phyloP scores from a whole-genome alignment of 495 filamentous ascomycete species.

The Tuber brumale region DNA sequence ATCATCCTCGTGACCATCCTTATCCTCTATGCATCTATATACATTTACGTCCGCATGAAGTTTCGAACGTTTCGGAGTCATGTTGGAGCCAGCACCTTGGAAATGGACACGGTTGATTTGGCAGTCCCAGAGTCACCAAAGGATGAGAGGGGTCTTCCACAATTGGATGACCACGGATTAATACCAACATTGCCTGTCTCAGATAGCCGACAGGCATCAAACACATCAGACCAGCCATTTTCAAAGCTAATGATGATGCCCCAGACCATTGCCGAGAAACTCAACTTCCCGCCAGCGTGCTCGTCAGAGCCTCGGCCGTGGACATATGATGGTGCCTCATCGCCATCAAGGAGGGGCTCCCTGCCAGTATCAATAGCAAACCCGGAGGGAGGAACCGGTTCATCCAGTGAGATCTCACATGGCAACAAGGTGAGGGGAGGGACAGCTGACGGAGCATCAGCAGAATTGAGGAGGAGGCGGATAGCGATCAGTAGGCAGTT shows the following conservation, averaged over 20 bases:
- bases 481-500: conserved; percentile 59
- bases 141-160: conserved; percentile 26
- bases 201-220: conserved; percentile 41
- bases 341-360: conserved; percentile 31
- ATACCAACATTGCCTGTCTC: conserved; percentile 33
- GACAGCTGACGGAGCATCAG: conserved; percentile 23
- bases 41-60: conserved; percentile 56
- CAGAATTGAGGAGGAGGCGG: conserved; percentile 40
- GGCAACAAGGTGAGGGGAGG: conserved; percentile 16
- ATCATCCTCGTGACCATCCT: conserved; percentile 57
- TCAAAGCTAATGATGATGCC: conserved; percentile 34
- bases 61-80: conserved; percentile 44
- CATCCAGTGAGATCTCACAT: conserved; percentile 6
- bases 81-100: conserved; percentile 38
- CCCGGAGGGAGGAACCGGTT: conserved; percentile 12
- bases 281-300: conserved; percentile 35
- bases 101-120: conserved; percentile 40
- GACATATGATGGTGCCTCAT: conserved; percentile 30
- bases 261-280: conserved; percentile 36
- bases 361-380: conserved; percentile 28
- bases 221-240: conserved; percentile 37
- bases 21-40: conserved; percentile 58
- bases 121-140: conserved; percentile 28
- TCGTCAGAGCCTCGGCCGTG: conserved; percentile 24
- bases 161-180: conserved; percentile 38